A percentile compares a stretch with the other conserved stretches of the same genome.
phyloP scores from a whole-genome alignment of 345 rosid genomes.

The Jatropha curcas region DNA sequence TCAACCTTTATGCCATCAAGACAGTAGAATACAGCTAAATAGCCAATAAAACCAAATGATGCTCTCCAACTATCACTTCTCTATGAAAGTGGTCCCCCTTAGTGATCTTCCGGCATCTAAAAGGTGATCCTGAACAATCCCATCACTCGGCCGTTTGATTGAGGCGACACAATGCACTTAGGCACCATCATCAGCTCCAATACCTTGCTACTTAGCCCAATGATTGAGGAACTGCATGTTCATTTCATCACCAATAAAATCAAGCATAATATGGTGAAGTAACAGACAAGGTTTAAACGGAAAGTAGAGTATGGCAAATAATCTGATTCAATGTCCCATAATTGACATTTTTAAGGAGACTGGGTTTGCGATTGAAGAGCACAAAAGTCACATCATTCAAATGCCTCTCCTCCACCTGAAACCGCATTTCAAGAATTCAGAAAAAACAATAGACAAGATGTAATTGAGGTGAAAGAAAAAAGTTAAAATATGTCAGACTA shows the following conservation, averaged over 20 bases:
- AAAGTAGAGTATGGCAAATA: slow-evolving; percentile 98
- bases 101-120: slow-evolving; percentile 96
- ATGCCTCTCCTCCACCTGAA: slow-evolving; percentile 96
- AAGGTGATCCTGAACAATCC: slow-evolving; percentile 98
- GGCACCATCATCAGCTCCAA: slow-evolving; percentile 99
- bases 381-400: slow-evolving; percentile 87
- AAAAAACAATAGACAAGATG: not conserved
- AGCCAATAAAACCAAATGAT: not conserved
- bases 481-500: slow-evolving; percentile 4
- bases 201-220: slow-evolving; percentile 95
- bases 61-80: slow-evolving; percentile 52
- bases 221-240: slow-evolving; percentile 99
- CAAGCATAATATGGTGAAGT: slow-evolving; percentile 99
- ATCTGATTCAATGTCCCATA: slow-evolving; percentile 95
- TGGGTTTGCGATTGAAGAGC: slow-evolving; percentile 94
- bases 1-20: not conserved
- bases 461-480: not conserved
- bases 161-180: slow-evolving; percentile 96
- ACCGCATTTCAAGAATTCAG: slow-evolving; percentile 15
- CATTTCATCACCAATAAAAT: slow-evolving; percentile 99
- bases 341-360: slow-evolving; percentile 99
- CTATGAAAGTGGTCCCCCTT: slow-evolving; percentile 98
- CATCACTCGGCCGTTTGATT: slow-evolving; percentile 96
- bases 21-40: not conserved
- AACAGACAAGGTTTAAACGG: slow-evolving; percentile 85